These are phyloP conservation scores for Pichia sp. DNA, from an alignment of 1,139 yeast species.

Conservation along the genomic window DNA sequence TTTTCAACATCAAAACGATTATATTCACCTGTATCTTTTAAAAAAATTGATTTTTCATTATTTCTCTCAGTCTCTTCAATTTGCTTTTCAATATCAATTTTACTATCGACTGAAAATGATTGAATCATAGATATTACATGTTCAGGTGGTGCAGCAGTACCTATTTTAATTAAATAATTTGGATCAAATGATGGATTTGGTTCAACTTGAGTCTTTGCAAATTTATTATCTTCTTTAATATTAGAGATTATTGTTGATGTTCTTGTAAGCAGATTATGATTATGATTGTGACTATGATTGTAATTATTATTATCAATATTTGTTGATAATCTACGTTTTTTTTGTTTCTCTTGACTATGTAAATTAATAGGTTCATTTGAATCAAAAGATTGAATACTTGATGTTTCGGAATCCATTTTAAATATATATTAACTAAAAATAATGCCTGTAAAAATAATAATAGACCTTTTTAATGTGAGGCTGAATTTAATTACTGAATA, in stretches of 20 bases:
- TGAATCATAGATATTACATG: neutral
- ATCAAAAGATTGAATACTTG: neutral
- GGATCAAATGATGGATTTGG: constrained; percentile 17
- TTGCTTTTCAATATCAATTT: no score
- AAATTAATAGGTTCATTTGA: neutral
- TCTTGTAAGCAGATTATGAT: constrained; percentile 12
- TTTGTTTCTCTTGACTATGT: neutral
- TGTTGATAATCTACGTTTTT: neutral
- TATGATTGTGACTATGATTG: neutral
- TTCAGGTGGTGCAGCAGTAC: constrained; percentile 5
- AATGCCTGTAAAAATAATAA: no score
- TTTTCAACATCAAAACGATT: constrained; percentile 31
- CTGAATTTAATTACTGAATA: no score
- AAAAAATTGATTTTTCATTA: neutral
- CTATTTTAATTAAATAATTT: constrained; percentile 1
- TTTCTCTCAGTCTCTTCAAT: neutral
- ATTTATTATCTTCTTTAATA: constrained; percentile 25
- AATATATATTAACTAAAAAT: no score
- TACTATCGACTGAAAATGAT: neutral
- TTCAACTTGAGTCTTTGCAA: constrained; percentile 17
- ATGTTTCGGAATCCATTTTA: neutral
- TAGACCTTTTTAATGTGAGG: no score
- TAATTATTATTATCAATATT: neutral
- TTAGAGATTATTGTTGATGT: constrained; percentile 23
- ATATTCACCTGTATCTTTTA: constrained; percentile 27